These are phyloP conservation scores for Ilex paraguariensis DNA, from an alignment of 305 asterid species.

Conservation along the genomic window DNA sequence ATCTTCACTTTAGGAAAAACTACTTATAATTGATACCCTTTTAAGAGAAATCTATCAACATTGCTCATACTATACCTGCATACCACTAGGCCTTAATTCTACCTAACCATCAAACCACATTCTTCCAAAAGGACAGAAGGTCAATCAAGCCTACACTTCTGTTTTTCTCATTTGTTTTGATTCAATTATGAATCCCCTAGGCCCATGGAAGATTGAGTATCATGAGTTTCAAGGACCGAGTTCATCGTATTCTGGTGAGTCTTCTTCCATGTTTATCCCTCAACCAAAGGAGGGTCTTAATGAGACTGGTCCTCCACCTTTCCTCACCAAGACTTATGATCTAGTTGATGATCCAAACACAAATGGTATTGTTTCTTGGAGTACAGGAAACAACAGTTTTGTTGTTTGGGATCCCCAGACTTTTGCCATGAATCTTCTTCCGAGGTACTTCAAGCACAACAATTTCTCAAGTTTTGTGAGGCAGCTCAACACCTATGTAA, in stretches of 20 bases:
- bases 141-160: too few relatives aligned
- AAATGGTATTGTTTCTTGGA: slow-evolving; percentile 1
- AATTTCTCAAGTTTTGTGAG: slow-evolving; percentile 12
- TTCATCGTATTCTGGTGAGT: not conserved
- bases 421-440: slow-evolving; percentile 1
- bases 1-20: too few relatives aligned
- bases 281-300: slow-evolving; percentile 2
- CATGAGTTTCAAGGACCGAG: not conserved
- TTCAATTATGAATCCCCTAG: not conserved
- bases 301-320: slow-evolving; percentile 4
- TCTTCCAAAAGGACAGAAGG: too few relatives aligned
- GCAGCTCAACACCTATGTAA: slow-evolving; percentile 11
- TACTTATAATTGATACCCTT: too few relatives aligned
- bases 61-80: too few relatives aligned
- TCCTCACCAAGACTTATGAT: not conserved
- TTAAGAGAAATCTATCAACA: too few relatives aligned
- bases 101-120: too few relatives aligned
- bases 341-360: not conserved
- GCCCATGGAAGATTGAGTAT: not conserved
- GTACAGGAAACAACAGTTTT: not conserved
- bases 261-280: not conserved
- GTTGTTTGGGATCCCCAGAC: slow-evolving; percentile 3
- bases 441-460: slow-evolving; percentile 10
- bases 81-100: too few relatives aligned
- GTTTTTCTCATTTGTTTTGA: too few relatives aligned